Conservation (phyloP, 2,329 filamentous ascomycete species). For the Fusarium sublunatum region DNA sequence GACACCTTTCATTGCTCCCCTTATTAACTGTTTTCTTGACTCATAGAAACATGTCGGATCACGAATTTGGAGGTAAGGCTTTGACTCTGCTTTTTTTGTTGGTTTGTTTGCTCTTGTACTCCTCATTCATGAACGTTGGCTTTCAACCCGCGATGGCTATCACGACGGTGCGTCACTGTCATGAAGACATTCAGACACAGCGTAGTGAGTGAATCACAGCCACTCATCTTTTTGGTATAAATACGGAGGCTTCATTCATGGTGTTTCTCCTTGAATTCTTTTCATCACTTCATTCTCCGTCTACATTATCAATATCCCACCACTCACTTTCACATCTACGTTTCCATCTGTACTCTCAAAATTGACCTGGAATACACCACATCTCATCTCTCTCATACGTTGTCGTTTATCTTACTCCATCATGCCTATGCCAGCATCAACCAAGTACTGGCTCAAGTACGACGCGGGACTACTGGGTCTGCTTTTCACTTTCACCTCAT, state of each 20-base stretch:
- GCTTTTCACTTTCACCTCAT: conserved; percentile 8
- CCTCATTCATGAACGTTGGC: not conserved
- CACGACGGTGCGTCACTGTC: conserved; percentile 32
- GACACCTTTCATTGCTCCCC: conserved; percentile 13
- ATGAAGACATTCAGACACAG: not conserved
- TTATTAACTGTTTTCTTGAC: conserved; percentile 6
- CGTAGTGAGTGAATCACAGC: conserved; percentile 1
- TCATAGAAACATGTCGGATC: conserved; percentile 67
- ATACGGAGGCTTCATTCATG: not conserved
- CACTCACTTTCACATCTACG: conserved; percentile 2
- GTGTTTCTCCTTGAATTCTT: not conserved
- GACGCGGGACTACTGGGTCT: conserved; percentile 39
- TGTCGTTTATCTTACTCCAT: not conserved
- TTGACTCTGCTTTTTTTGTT: conserved; percentile 7
- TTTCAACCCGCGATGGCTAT: conserved; percentile 11
- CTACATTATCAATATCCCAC: conserved; percentile 5
- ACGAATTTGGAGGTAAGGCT: conserved; percentile 71
- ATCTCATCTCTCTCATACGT: conserved; percentile 1
- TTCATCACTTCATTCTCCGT: conserved; percentile 10
- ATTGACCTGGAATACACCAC: conserved; percentile 4
- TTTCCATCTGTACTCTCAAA: conserved; percentile 23
- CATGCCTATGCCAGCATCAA: conserved; percentile 40
- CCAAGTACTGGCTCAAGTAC: conserved; percentile 47
- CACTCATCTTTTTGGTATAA: conserved; percentile 3
- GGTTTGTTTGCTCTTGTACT: conserved; percentile 10